phyloP scores from a whole-genome alignment of 805 yeast genomes.

The Ogataea paradorogensis region DNA sequence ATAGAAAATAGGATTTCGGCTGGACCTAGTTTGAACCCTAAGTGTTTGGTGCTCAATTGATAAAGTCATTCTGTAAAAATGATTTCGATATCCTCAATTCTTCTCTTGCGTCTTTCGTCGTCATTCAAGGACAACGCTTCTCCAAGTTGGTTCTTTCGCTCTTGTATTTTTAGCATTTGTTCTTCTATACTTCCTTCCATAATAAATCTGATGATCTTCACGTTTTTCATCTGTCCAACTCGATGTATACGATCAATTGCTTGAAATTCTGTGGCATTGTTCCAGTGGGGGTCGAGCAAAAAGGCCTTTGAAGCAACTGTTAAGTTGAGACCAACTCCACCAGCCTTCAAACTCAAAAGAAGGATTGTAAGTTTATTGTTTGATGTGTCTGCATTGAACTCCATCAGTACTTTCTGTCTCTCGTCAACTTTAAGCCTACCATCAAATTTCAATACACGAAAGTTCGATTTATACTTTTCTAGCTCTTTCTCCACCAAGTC shows the following conservation, averaged over 20 bases:
- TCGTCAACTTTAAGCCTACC: constrained; percentile 71
- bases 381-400: constrained; percentile 38
- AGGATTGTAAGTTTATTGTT: constrained; percentile 42
- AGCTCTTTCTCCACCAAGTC: constrained; percentile 71
- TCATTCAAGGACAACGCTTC: constrained; percentile 75
- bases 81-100: constrained; percentile 71
- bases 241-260: constrained; percentile 90
- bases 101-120: constrained; percentile 65
- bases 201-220: constrained; percentile 75
- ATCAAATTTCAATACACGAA: constrained; percentile 69
- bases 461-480: constrained; percentile 40
- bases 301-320: constrained; percentile 83
- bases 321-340: constrained; percentile 89
- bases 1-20: constrained; percentile 22
- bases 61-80: constrained; percentile 46
- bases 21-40: constrained; percentile 16
- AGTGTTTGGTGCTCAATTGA: constrained; percentile 28
- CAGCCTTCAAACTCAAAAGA: constrained; percentile 79
- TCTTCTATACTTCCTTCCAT: constrained; percentile 83
- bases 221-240: constrained; percentile 76
- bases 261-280: constrained; percentile 85
- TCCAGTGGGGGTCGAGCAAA: constrained; percentile 98
- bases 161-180: constrained; percentile 84
- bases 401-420: constrained; percentile 56
- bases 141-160: constrained; percentile 75